Percentiles rank a stretch among this genome's conserved stretches.
Conservation (phyloP, 1,284 basidiomycete genomes). For the Leccinum angustisporum region DNA sequence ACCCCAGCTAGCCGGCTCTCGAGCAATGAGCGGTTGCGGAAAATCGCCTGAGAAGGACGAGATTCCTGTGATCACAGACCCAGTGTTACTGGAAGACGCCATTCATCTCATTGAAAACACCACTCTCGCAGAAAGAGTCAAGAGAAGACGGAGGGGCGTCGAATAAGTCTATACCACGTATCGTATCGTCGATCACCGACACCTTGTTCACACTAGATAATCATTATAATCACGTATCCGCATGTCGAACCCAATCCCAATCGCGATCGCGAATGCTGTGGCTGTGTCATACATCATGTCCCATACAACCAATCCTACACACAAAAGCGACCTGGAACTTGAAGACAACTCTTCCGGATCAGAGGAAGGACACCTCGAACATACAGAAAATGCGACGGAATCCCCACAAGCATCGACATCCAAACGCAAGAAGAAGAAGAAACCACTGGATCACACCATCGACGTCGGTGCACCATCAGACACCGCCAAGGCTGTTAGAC, state of each 20-base stretch:
- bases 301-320: constrained; percentile 37
- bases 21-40: background rate
- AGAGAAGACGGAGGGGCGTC: background rate
- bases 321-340: constrained; percentile 34
- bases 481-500: constrained; percentile 56
- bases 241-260: too few species aligned
- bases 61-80: background rate
- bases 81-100: background rate
- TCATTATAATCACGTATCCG: too few species aligned
- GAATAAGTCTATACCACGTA: background rate
- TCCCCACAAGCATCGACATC: constrained; percentile 42
- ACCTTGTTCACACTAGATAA: too few species aligned
- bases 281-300: constrained; percentile 16
- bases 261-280: background rate
- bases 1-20: background rate
- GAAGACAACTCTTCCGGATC: constrained; percentile 32
- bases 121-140: background rate
- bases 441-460: constrained; percentile 38
- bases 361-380: constrained; percentile 38
- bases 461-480: constrained; percentile 41
- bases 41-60: background rate
- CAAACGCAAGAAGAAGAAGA: constrained; percentile 77
- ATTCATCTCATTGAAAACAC: background rate
- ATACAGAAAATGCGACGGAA: constrained; percentile 18
- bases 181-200: background rate